Conservation (phyloP, 179 eudicot genomes). For the Spinacia oleracea region DNA sequence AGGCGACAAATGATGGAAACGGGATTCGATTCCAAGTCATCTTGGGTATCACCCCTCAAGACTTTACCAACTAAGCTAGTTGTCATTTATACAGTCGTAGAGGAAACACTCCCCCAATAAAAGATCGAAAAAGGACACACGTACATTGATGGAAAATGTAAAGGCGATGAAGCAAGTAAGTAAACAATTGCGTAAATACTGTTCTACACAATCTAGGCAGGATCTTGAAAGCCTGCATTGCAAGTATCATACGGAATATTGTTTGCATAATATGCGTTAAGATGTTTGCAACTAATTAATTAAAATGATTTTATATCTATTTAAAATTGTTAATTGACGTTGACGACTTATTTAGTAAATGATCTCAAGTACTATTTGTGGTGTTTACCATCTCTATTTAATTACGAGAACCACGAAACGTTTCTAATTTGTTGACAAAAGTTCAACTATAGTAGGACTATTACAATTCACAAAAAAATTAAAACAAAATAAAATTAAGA, state of each 20-base stretch:
- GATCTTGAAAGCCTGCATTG: slow-evolving; percentile 13
- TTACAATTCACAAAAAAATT: too few relatives aligned
- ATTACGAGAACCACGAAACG: neutral
- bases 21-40: too few relatives aligned
- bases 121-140: too few relatives aligned
- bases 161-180: neutral
- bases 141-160: neutral
- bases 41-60: too few relatives aligned
- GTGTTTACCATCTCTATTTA: slow-evolving; percentile 4
- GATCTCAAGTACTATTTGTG: slow-evolving; percentile 1
- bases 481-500: neutral
- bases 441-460: neutral
- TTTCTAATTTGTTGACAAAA: neutral
- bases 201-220: neutral
- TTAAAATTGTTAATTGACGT: neutral
- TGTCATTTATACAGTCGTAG: too few relatives aligned
- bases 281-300: slow-evolving; percentile 17
- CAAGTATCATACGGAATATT: slow-evolving; percentile 5
- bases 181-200: neutral
- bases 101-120: too few relatives aligned
- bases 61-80: too few relatives aligned
- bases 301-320: neutral
- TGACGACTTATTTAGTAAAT: neutral
- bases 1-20: too few relatives aligned
- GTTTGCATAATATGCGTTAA: slow-evolving; percentile 10